Evolutionary conservation across 805 yeast genomes (phyloP).

Genomic region (Monosporozyma yasuniensis): DNA sequence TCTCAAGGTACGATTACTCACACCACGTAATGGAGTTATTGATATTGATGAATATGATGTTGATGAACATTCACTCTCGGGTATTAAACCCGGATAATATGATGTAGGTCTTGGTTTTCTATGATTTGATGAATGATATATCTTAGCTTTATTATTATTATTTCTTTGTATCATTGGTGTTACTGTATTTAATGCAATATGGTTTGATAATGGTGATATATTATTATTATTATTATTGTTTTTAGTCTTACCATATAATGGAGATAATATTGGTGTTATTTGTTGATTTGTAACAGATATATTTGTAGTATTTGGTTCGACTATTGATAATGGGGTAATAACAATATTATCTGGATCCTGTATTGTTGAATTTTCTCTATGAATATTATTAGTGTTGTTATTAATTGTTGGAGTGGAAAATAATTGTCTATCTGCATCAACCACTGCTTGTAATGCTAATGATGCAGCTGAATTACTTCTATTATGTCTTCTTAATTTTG

Average conservation of each 20-base stretch:
- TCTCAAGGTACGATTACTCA: not conserved
- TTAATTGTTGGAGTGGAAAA: no score
- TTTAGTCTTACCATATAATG: not conserved
- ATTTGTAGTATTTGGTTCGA: not conserved
- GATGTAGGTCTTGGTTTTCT: slow-evolving; percentile 78
- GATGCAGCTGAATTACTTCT: slow-evolving; percentile 49
- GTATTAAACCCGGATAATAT: slow-evolving; percentile 48
- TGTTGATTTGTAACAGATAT: not conserved
- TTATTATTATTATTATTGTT: not conserved
- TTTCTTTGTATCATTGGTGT: not conserved
- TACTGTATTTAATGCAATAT: not conserved
- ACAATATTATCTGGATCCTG: not conserved
- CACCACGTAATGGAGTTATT: not conserved
- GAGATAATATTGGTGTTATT: not conserved
- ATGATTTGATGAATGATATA: slow-evolving; percentile 29
- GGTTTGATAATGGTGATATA: not conserved
- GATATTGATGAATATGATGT: slow-evolving; percentile 2
- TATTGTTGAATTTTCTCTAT: not conserved
- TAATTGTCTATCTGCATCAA: slow-evolving; percentile 40
- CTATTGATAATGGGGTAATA: not conserved
- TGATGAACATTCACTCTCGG: slow-evolving; percentile 5
- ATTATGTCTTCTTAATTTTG: slow-evolving; percentile 21
- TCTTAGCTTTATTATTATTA: not conserved
- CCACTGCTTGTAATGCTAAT: slow-evolving; percentile 63
- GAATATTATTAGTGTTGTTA: not conserved